Base-by-base conservation (phyloP, 2,329 filamentous ascomycete genomes). In the Botrytis squamosa region DNA sequence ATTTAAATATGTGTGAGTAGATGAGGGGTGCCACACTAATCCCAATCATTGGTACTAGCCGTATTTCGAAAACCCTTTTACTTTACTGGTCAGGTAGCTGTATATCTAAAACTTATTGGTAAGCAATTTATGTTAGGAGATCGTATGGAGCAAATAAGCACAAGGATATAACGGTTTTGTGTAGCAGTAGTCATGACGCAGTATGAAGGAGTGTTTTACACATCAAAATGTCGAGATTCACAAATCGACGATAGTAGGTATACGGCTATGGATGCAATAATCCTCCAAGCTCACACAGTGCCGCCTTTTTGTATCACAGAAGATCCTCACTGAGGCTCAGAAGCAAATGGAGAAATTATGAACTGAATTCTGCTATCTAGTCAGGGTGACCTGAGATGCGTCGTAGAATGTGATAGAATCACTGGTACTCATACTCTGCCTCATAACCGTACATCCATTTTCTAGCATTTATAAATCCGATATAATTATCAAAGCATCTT, bases 111-210 rank as follows among this genome's bases (percentile, higher is more conserved):
- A 7, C 4, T 10, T 20, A 6, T 49, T 7, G 16, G 25, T 16
- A n/a, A 7, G 7, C 14, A 36, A 4, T n/a, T 4, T 4, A 22
- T 49, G 1, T 10, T 1, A 12, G 25, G 12, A 6, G 1, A 10
- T 4, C 7, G 9, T n/a, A 33, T 25, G 10, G 9, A 42, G 9
- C 25, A 33, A 40, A 25, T 8, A 57, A 2, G 2, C 3, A 16
- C 25, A n/a, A 16, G 6, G 16, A 55, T n/a, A 12, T 12, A 33
- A 25, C 29, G 12, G 0, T 18, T 29, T n/a, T 49, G 2, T 1
- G 5, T 2, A 7, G 12, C 16, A 42, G 7, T 2, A 57, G 8
- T 29, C 16, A 38, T 25, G 22, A 22, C 2, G 22, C 4, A 16
- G 12, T 49, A 40, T 16, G 1, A 52, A 67, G 1, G 8, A 25